Evolutionary conservation across 192 early-diverging fungal species (phyloP), one percentile per base, ranked within the genome.

Genomic region (Gamsiella multidivaricata): DNA sequence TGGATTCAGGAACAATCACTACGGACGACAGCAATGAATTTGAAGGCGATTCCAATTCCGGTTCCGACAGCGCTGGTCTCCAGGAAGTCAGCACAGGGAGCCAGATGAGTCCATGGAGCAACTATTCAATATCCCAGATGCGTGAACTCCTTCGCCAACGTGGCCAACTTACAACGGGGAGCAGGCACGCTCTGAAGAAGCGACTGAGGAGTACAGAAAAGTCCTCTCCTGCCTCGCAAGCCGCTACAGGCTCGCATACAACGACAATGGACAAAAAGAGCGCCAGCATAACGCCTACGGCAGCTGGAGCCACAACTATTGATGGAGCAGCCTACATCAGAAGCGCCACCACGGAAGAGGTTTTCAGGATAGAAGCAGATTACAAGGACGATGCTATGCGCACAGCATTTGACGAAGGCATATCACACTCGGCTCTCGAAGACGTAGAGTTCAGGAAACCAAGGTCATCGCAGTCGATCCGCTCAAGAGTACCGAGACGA

Each of bases 111-210:
- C 47, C 53, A n/a, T 70, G 68, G 68, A 70, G 68, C 32, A 70
- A 54, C 46, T 61, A 70, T 41, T 61, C 68, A 37, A 28, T 63
- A 37, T 37, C 57, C 43, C 60, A 71, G 41, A 12, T 63, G 52
- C 36, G 51, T 15, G 60, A 71, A 18, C 60, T 63, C 15, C 52
- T 71, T 39, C 60, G 69, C 41, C 69, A 71, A 50, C 51, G 54
- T 23, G 69, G 60, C 15, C 69, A 62, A 28, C 60, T 63, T 3
- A 55, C 69, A 3, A 60, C 54, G 0, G 69, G 60, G 45, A 71
- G 45, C 50, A 71, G 45, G 45, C 55, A 45, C 31, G 50, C 52
- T 31, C 15, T 71, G n/a, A 71, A 60, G 26, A 71, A 71, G 54
- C 33, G 60, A 20, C 31, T 62, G 2, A 56, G 41, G 34, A 71